A percentile compares a stretch with the other conserved stretches of the same genome.
phyloP scores from a whole-genome alignment of 805 yeast species.

The Candida vaughaniae region DNA sequence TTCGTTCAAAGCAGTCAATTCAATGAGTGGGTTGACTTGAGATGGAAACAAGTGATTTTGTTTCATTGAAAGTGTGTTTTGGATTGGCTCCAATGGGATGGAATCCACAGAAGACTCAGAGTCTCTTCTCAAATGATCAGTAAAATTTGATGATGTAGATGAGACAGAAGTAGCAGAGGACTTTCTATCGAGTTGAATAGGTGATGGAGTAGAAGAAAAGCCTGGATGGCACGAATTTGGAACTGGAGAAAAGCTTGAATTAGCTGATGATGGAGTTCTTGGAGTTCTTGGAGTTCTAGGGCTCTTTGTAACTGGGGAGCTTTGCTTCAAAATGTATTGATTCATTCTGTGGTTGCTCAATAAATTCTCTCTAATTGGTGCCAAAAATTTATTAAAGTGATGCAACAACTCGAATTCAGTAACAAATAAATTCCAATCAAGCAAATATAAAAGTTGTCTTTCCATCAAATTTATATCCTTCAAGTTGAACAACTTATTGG shows the following conservation, averaged over 20 bases:
- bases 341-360: slow-evolving; percentile 34
- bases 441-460: slow-evolving; percentile 64
- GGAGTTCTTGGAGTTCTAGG: slow-evolving; percentile 1
- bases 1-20: slow-evolving; percentile 34
- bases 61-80: neutral
- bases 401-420: slow-evolving; percentile 42
- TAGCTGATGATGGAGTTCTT: neutral
- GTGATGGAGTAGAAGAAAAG: neutral
- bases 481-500: slow-evolving; percentile 66
- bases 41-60: neutral
- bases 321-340: slow-evolving; percentile 12
- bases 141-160: slow-evolving; percentile 5
- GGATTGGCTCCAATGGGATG: neutral
- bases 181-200: slow-evolving; percentile 1
- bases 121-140: slow-evolving; percentile 15
- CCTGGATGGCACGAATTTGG: neutral
- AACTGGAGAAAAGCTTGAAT: slow-evolving; percentile 1
- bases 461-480: slow-evolving; percentile 81
- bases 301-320: slow-evolving; percentile 10
- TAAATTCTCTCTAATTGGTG: slow-evolving; percentile 48
- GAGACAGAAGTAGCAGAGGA: slow-evolving; percentile 8
- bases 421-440: slow-evolving; percentile 68
- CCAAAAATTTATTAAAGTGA: slow-evolving; percentile 46
- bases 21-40: slow-evolving; percentile 33
- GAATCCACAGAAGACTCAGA: slow-evolving; percentile 17